These are phyloP conservation scores for Rutstroemia sp. DNA, from an alignment of 2,329 filamentous ascomycete genomes.

Conservation along the genomic window DNA sequence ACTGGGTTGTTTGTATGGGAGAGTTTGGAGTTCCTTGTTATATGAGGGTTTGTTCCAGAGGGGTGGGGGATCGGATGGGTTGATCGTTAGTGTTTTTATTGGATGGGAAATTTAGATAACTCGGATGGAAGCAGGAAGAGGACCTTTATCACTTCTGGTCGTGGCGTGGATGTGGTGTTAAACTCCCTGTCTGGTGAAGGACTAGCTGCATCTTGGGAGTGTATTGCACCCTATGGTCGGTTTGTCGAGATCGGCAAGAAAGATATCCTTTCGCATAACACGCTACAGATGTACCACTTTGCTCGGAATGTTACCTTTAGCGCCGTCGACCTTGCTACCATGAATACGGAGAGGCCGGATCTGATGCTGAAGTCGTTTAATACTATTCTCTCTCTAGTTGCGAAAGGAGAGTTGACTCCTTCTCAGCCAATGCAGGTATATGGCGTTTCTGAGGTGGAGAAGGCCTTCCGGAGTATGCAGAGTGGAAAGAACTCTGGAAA, in stretches of 20 bases:
- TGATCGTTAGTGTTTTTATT: no score
- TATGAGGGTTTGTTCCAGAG: no score
- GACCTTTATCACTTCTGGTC: neutral
- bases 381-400: neutral
- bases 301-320: neutral
- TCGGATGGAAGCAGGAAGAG: no score
- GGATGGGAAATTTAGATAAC: no score
- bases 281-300: constrained; percentile 4
- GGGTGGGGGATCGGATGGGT: no score
- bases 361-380: neutral
- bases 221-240: neutral
- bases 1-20: no score
- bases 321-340: constrained; percentile 1
- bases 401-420: neutral
- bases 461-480: constrained; percentile 20
- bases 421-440: neutral
- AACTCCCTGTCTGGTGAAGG: neutral
- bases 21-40: no score
- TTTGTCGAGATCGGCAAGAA: neutral
- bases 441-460: constrained; percentile 21
- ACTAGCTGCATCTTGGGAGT: neutral
- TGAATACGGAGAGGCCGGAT: neutral
- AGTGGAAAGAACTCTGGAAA: constrained; percentile 17
- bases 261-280: neutral
- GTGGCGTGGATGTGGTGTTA: neutral